Conservation (phyloP, 306 rosid genomes). For the Lupinus albus region DNA sequence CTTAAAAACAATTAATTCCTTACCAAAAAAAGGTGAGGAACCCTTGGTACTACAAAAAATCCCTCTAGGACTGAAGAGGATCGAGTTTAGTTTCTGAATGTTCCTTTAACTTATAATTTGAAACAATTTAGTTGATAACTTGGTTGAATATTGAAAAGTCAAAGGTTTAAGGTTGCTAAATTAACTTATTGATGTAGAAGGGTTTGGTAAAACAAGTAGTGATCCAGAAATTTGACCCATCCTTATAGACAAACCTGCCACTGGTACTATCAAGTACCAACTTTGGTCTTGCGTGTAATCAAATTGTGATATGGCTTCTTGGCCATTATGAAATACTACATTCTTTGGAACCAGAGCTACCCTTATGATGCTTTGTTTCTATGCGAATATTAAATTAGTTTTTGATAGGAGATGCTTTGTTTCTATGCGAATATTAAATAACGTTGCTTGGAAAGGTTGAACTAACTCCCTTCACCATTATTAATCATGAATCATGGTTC, state of each 20-base stretch:
- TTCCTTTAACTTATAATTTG: too few species aligned
- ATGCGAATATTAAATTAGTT: background rate
- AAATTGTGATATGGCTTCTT: background rate
- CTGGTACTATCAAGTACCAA: background rate
- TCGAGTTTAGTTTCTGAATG: too few species aligned
- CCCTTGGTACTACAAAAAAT: too few species aligned
- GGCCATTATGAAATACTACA: background rate
- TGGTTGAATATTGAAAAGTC: too few species aligned
- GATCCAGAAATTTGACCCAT: background rate
- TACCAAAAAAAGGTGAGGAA: too few species aligned
- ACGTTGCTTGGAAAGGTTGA: conserved; percentile 18
- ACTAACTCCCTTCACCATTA: conserved; percentile 18
- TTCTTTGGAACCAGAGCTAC: background rate
- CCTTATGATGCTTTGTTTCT: conserved; percentile 2
- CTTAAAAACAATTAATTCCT: too few species aligned
- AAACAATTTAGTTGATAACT: too few species aligned
- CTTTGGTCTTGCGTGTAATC: background rate
- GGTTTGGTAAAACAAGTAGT: too few species aligned
- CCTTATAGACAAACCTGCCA: background rate
- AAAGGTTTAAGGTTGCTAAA: too few species aligned
- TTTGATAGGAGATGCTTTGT: background rate
- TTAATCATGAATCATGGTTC: conserved; percentile 17
- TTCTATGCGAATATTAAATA: background rate
- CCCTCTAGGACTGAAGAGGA: too few species aligned
- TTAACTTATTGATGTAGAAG: too few species aligned